Base-by-base conservation (phyloP, 2,329 filamentous ascomycete species). In the Fusarium falciforme region DNA sequence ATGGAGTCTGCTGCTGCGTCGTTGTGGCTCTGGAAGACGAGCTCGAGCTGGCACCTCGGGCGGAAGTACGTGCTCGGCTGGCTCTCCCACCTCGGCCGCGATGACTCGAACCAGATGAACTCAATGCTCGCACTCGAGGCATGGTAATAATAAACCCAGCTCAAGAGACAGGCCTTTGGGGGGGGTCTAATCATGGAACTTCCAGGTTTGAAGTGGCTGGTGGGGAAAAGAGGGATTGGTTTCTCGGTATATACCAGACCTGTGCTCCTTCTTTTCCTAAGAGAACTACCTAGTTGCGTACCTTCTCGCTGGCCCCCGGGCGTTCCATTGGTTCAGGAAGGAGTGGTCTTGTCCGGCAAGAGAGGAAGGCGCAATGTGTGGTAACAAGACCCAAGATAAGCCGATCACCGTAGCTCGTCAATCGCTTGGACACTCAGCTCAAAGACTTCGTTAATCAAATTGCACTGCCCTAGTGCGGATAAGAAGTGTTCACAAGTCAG, bases 21-120 rank as follows among this genome's bases (percentile, higher is more conserved):
- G 71, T 61, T 4, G 25, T 40, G 36, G 62, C 25, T 57, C 49
- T 66, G 7, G 73, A 63, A 6, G 73, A 72, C 6, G 65, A 70
- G 40, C 10, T 54, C 20, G n/a, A 33, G 17, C 36, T 75, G 16
- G 27, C 54, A 27, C 54, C 54, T 25, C n/a, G 65, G 9, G 52
- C 17, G 11, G 33, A 66, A 40, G 22, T 42, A 38, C 62, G 38
- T 57, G 31, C 54, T 33, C 61, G 55, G n/a, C 47, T 27, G n/a
- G 33, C 54, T 68, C 60, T 62, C 27, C 61, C 44, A 4, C 62
- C 58, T 60, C 57, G 70, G n/a, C 59, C 70, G 54, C 60, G 68
- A 27, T 61, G 55, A 20, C 52, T 54, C 11, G 71, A 68, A 29
- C 59, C 27, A 16, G 67, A 73, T 36, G 66, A 22, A 44, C 52